Percentiles rank a stretch among this genome's conserved stretches.
Conservation (phyloP, 148 eudicot genomes). For the Camellia lanceoleosa region DNA sequence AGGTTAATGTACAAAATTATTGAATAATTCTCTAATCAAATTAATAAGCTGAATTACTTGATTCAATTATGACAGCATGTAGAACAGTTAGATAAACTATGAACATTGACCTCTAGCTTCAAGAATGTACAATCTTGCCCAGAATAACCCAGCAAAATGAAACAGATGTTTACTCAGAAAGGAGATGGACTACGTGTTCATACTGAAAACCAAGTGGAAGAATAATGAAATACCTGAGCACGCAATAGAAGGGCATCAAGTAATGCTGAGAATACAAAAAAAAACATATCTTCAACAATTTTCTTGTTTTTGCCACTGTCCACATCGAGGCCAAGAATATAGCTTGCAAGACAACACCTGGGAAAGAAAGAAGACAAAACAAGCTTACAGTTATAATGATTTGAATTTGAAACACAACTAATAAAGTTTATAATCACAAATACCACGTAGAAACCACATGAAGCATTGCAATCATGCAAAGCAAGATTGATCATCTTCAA, state of each 20-base stretch:
- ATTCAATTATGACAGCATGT: background rate
- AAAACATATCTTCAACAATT: conserved; percentile 44
- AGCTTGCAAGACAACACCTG: conserved; percentile 83
- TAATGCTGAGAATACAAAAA: conserved; percentile 70
- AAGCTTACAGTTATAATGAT: background rate
- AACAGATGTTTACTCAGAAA: background rate
- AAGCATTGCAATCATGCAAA: conserved; percentile 10
- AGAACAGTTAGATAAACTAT: background rate
- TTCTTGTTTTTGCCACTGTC: conserved; percentile 46
- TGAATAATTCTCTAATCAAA: conserved; percentile 7
- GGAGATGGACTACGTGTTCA: background rate
- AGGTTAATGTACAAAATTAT: background rate
- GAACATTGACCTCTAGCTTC: background rate
- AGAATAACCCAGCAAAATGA: conserved; percentile 9
- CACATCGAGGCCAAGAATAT: conserved; percentile 57
- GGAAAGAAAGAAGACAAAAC: conserved; percentile 16
- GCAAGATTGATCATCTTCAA: background rate
- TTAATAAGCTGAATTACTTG: background rate
- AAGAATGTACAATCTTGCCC: background rate
- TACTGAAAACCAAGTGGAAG: background rate
- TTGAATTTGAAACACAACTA: background rate
- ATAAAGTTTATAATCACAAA: background rate
- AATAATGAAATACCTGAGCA: conserved; percentile 62
- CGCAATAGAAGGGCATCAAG: conserved; percentile 81
- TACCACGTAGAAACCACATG: background rate